Evolutionary conservation across 441 rosid species (phyloP).

Genomic region (Adansonia grandidieri): DNA sequence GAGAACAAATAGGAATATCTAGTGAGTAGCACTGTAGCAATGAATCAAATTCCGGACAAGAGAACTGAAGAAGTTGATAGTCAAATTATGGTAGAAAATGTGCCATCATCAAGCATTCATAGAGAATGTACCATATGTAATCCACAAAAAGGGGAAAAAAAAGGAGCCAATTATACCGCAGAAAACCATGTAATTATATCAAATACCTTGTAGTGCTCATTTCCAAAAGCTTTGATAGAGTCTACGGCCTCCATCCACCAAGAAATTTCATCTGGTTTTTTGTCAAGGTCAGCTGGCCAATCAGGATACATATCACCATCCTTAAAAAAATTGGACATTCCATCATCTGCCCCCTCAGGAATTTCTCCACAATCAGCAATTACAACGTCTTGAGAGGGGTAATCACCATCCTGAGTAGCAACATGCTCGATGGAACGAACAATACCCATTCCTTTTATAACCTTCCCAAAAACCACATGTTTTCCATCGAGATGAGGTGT

Average conservation of each 20-base stretch:
- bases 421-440: conserved; percentile 85
- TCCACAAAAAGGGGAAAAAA: not conserved
- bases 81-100: conserved; percentile 1
- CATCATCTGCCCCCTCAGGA: conserved; percentile 78
- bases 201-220: conserved; percentile 52
- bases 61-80: not conserved
- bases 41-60: not conserved
- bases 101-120: conserved; percentile 2
- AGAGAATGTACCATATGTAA: conserved; percentile 1
- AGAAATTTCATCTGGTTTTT: conserved; percentile 60
- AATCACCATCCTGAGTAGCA: conserved; percentile 48
- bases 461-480: conserved; percentile 95
- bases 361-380: conserved; percentile 84
- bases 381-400: conserved; percentile 60
- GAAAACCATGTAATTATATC: not conserved
- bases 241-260: conserved; percentile 95
- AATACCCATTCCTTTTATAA: conserved; percentile 90
- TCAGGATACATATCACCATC: conserved; percentile 94
- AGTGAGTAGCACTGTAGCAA: not conserved
- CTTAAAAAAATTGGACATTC: conserved; percentile 72
- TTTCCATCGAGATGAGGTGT: conserved; percentile 88
- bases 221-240: conserved; percentile 72
- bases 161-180: not conserved
- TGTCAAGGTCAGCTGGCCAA: conserved; percentile 85
- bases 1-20: conserved; percentile 3